Conservation (phyloP, 148 eudicot genomes). For the Cornus controversa region DNA sequence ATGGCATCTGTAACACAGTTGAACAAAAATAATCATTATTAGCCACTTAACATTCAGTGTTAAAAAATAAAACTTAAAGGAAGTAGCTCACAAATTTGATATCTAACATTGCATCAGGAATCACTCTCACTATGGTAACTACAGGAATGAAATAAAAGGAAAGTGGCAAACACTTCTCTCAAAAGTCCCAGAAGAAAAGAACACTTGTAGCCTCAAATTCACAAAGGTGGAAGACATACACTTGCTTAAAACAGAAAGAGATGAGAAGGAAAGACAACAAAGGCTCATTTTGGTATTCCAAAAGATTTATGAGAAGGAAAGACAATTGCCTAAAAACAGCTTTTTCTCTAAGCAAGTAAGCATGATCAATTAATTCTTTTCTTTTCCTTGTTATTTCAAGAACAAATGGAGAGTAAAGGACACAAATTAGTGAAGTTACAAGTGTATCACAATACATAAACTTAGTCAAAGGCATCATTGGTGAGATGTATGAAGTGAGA, state of each 20-base stretch:
- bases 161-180: neutral
- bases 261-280: neutral
- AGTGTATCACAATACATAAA: neutral
- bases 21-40: slow-evolving; percentile 14
- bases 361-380: neutral
- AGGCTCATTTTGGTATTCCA: neutral
- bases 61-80: neutral
- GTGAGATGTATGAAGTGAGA: neutral
- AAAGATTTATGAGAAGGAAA: neutral
- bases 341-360: neutral
- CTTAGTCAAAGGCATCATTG: neutral
- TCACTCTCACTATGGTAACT: neutral
- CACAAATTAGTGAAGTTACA: neutral
- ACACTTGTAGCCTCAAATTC: neutral
- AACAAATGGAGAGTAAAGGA: neutral
- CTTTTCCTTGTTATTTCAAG: neutral
- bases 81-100: neutral
- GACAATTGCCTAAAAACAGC: neutral
- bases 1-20: slow-evolving; percentile 55
- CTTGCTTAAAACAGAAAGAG: neutral
- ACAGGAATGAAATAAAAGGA: neutral
- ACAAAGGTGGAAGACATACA: neutral
- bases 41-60: neutral
- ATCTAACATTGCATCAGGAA: neutral
- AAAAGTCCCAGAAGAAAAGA: neutral